These are phyloP conservation scores for Prunus campanulata DNA, from an alignment of 306 rosid genomes.

Conservation along the genomic window DNA sequence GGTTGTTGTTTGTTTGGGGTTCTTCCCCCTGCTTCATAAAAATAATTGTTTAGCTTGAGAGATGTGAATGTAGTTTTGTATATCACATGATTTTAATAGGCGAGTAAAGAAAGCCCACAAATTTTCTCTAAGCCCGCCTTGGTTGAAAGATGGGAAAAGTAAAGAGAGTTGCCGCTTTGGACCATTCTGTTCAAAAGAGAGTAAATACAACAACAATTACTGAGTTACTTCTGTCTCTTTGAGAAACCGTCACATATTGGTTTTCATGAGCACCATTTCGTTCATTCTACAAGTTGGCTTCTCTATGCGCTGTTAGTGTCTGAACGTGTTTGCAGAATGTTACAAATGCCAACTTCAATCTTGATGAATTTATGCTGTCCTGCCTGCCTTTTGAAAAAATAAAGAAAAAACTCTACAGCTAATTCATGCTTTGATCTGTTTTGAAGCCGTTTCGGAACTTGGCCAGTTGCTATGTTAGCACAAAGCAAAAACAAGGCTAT, in stretches of 20 bases:
- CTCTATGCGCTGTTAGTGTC: not conserved
- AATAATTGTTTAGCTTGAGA: not conserved
- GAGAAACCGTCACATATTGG: not conserved
- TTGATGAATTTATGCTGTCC: constrained; percentile 17
- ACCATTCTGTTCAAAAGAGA: not conserved
- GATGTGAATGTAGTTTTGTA: not conserved
- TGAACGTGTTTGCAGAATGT: constrained; percentile 3
- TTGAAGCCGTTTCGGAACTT: constrained; percentile 85
- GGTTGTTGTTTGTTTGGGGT: no score
- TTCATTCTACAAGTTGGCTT: not conserved
- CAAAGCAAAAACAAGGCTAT: constrained; percentile 94
- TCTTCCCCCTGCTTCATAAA: no score
- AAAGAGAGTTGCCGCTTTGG: not conserved
- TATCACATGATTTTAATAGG: not conserved
- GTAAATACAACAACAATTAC: not conserved
- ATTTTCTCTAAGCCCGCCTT: not conserved
- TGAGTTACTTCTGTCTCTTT: not conserved
- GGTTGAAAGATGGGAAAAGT: not conserved
- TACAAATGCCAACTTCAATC: constrained; percentile 1
- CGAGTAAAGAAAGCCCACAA: not conserved
- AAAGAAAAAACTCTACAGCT: not conserved
- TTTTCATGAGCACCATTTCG: not conserved
- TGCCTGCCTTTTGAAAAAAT: not conserved
- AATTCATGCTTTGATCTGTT: constrained; percentile 27
- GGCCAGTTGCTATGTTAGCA: constrained; percentile 99